Base-by-base conservation (phyloP, 2,329 filamentous ascomycete species). In the Cladosporium austrohemisphaericum region DNA sequence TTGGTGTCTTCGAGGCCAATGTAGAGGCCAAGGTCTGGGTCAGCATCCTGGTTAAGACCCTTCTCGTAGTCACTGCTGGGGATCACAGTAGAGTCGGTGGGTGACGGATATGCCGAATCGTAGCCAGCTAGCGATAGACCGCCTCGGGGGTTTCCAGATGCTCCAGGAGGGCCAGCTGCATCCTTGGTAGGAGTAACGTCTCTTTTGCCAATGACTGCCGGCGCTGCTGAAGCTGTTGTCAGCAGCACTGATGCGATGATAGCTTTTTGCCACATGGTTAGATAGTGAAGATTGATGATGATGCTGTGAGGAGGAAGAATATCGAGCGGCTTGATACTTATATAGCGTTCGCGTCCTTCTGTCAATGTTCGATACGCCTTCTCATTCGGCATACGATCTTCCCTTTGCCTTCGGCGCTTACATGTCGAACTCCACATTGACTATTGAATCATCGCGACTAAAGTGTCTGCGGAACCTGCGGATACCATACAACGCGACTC, bases 11-110 rank as follows among this genome's bases (percentile, higher is more conserved):
- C 59, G 2, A 71, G 57, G 43, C 70, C 67, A 18, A 71, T 62
- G 49, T 67, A 69, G 2, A 72, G 53, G 4, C 69, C 68, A 5
- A 69, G 59, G 18, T 70, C 60, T 19, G 61, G 49, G 41, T 71
- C 63, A 45, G 63, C 64, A 3, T 60, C 57, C 43, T 72, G 69
- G n/a, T 62, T 66, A 4, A 61, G 58, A 22, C 62, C 67, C 8
- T 70, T 55, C 43, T 67, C 57, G 45, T 66, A 70, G 8, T 70
- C 59, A 7, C 60, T 60, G 6, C 61, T 68, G 3, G 66, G 60
- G 18, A 66, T 51, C 7, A 54, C 38, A 1, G 52, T 65, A 11
- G 31, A n/a, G 8, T 64, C 60, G 19, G 66, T 54, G 8, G 60
- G 56, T 23, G 65, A 65, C 2, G 59, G 31, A 8, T 46, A 46